Conservation (phyloP, 1,284 basidiomycete genomes). For the Cerrena zonata region DNA sequence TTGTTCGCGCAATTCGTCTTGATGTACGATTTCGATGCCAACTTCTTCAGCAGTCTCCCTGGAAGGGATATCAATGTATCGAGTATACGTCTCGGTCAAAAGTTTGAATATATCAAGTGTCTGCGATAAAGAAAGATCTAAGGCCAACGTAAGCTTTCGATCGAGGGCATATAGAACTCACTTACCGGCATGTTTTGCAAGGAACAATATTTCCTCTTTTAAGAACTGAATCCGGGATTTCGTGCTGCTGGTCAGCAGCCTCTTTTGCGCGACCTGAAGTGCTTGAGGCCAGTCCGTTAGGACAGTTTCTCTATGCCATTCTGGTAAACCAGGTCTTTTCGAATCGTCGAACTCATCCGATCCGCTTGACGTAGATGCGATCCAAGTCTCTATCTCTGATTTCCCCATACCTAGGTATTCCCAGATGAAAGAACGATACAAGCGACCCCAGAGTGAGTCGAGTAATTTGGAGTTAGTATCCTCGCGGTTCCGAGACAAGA, state of each 20-base stretch:
- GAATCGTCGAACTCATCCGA: constrained; percentile 26
- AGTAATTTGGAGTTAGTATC: not conserved
- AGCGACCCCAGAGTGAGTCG: not conserved
- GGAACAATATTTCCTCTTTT: constrained; percentile 51
- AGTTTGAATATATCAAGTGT: constrained; percentile 68
- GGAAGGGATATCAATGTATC: constrained; percentile 70
- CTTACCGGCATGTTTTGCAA: constrained; percentile 59
- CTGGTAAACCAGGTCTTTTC: constrained; percentile 10
- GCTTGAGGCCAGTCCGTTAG: constrained; percentile 52
- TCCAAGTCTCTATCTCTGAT: constrained; percentile 37
- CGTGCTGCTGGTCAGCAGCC: constrained; percentile 48
- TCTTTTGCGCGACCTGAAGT: constrained; percentile 45
- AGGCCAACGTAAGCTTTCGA: constrained; percentile 3
- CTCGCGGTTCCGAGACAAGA: not conserved
- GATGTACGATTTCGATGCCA: constrained; percentile 54
- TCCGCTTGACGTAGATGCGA: constrained; percentile 26
- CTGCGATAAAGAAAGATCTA: constrained; percentile 63
- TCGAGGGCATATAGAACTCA: constrained; percentile 4
- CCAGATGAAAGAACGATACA: too few relatives aligned
- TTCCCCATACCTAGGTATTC: constrained; percentile 33
- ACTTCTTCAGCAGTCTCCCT: constrained; percentile 65
- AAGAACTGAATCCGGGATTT: constrained; percentile 54
- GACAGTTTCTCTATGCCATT: constrained; percentile 50
- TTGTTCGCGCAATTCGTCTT: constrained; percentile 45
- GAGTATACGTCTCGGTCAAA: constrained; percentile 68